Percentiles rank a stretch among this genome's conserved stretches.
phyloP scores from a whole-genome alignment of 257 asterid species.

The Solanum gandarillasii region DNA sequence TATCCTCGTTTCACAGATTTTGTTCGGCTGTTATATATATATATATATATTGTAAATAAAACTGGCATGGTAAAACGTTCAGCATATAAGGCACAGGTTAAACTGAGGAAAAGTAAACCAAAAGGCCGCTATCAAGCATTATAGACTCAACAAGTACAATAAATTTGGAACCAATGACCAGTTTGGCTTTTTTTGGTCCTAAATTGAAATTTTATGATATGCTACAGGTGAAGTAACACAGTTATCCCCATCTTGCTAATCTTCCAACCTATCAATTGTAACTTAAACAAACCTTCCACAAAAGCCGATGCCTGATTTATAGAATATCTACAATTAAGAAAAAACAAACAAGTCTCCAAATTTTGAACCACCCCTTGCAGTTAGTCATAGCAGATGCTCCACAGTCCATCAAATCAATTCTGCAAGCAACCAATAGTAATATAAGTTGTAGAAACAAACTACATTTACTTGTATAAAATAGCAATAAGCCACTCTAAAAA shows the following conservation, averaged over 20 bases:
- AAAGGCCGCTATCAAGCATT: background rate
- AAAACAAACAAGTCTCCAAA: background rate
- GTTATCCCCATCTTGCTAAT: background rate
- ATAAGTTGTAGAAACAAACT: background rate
- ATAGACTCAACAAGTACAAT: background rate
- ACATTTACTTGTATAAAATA: background rate
- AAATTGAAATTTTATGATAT: background rate
- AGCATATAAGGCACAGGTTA: background rate
- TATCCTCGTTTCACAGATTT: background rate
- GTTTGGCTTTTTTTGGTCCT: background rate
- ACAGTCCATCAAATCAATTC: background rate
- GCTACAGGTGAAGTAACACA: background rate
- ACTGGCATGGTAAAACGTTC: background rate
- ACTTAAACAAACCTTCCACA: background rate
- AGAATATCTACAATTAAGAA: background rate
- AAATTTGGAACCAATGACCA: background rate
- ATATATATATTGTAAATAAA: background rate
- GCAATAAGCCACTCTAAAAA: background rate
- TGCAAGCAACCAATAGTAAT: background rate
- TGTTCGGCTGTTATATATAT: background rate
- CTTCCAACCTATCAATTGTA: background rate
- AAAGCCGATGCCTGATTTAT: background rate
- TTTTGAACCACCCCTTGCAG: background rate
- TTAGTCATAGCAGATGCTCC: conserved; percentile 2
- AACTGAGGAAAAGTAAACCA: background rate